Evolutionary conservation across 2,329 filamentous ascomycete species (phyloP), one percentile per base, ranked within the genome.

Genomic region (Pestalotiopsis sp.): DNA sequence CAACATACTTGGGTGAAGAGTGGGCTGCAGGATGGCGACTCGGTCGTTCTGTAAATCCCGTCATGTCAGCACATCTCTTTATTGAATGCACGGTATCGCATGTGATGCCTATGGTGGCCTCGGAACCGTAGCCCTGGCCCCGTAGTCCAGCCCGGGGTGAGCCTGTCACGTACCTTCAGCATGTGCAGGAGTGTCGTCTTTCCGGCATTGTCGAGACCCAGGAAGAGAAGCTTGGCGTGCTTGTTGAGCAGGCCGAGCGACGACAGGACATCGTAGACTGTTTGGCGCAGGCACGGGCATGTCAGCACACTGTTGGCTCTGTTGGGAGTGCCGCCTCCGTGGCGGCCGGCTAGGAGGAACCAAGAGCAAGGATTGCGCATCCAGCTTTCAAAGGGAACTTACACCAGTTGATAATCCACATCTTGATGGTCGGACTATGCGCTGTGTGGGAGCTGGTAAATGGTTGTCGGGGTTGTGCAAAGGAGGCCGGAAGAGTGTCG

Each of bases 401-500:
- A 97, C 93, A 97, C 94, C 94, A 97, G 88, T 95, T 94, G 80
- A 97, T 83, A 81, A 97, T 92, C 93, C 93, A 97, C 94, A 97
- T 97, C 72, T 78, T 86, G 82, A 73, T 72, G 63, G 57, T 66
- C 48, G 65, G 56, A 60, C 59, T 65, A 67, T 55, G 66, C 65
- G 22, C 17, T 67, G 57, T 56, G 40, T 57, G 40, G 11, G 22
- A 48, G 22, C 13, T 24, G 2, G 40, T 56, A 5, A 13, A 11
- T 26, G 11, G 48, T 20, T 24, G 55, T 35, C 30, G 56, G n/a
- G 24, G 20, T 40, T n/a, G 11, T 55, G n/a, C 24, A n/a, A 7
- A 14, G 58, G n/a, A 30, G 11, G 20, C n/a, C 24, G n/a, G 26
- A 61, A 35, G 30, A 61, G 58, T 39, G 58, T 39, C 35, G 58